Evolutionary conservation across 306 rosid genomes (phyloP).

Genomic region (Alnus rubra): DNA sequence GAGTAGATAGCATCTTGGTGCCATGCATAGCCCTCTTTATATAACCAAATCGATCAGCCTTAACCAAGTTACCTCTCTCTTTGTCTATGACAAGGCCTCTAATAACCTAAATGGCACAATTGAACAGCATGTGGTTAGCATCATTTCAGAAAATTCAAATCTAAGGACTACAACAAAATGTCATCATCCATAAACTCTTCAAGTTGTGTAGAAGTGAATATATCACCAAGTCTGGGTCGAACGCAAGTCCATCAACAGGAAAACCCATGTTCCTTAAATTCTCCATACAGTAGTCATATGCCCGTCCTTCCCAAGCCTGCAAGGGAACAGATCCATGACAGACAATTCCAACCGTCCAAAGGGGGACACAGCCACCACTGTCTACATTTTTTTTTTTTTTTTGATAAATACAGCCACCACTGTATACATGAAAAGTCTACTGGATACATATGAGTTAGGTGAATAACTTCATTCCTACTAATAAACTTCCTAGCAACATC

Average conservation of each 20-base stretch:
- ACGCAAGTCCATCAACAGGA: constrained; percentile 89
- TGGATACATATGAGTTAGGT: constrained; percentile 12
- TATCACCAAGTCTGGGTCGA: constrained; percentile 89
- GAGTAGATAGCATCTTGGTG: constrained; percentile 82
- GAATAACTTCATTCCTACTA: constrained; percentile 9
- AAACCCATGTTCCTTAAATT: constrained; percentile 84
- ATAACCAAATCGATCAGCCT: constrained; percentile 96
- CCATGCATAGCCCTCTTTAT: constrained; percentile 97
- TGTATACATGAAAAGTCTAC: constrained; percentile 6
- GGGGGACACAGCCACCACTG: constrained; percentile 15
- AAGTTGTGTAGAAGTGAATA: constrained; percentile 29
- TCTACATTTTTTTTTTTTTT: not conserved
- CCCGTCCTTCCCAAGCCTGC: constrained; percentile 99
- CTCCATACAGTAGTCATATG: constrained; percentile 96
- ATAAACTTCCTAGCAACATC: constrained; percentile 4
- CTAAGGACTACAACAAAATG: constrained; percentile 21
- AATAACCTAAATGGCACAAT: constrained; percentile 64
- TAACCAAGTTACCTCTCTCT: constrained; percentile 92
- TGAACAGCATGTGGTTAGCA: constrained; percentile 22
- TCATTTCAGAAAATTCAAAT: constrained; percentile 13
- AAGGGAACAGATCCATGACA: constrained; percentile 25
- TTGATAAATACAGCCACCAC: not conserved
- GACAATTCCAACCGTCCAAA: constrained; percentile 20
- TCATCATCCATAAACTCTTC: not conserved
- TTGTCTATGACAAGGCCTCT: constrained; percentile 99